Conservation (phyloP, 352 stramenopile genomes). For the Globisporangium alternatum region DNA sequence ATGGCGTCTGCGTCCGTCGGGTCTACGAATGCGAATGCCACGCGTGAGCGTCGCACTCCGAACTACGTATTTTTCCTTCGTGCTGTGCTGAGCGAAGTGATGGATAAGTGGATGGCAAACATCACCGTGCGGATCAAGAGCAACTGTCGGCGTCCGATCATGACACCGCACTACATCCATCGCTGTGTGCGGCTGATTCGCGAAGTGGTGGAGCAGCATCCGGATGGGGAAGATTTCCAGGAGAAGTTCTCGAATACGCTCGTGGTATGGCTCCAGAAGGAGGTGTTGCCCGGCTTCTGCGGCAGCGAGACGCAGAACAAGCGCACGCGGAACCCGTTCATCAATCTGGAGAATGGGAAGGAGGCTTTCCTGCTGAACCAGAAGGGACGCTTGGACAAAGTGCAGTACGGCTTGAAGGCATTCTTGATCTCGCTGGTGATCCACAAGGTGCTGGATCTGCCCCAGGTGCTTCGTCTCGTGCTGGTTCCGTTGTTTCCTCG, state of each 20-base stretch:
- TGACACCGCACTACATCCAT: constrained; percentile 81
- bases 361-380: constrained; percentile 82
- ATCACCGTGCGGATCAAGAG: constrained; percentile 56
- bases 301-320: constrained; percentile 69
- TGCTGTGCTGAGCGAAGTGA: constrained; percentile 76
- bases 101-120: constrained; percentile 90
- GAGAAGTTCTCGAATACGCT: constrained; percentile 85
- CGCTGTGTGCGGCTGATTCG: constrained; percentile 82
- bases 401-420: constrained; percentile 85
- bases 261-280: constrained; percentile 83
- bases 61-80: constrained; percentile 88
- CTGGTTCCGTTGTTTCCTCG: constrained; percentile 80
- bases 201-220: constrained; percentile 81
- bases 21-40: constrained; percentile 73
- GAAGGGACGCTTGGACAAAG: constrained; percentile 75
- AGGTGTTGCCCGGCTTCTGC: constrained; percentile 79
- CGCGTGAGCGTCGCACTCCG: constrained; percentile 65
- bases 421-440: constrained; percentile 81
- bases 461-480: constrained; percentile 81
- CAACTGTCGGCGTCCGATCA: constrained; percentile 75
- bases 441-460: constrained; percentile 84
- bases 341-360: constrained; percentile 77
- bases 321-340: constrained; percentile 78
- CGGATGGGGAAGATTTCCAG: constrained; percentile 80
- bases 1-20: constrained; percentile 68